Conservation (phyloP, 306 rosid species). For the Sophora flavescens region DNA sequence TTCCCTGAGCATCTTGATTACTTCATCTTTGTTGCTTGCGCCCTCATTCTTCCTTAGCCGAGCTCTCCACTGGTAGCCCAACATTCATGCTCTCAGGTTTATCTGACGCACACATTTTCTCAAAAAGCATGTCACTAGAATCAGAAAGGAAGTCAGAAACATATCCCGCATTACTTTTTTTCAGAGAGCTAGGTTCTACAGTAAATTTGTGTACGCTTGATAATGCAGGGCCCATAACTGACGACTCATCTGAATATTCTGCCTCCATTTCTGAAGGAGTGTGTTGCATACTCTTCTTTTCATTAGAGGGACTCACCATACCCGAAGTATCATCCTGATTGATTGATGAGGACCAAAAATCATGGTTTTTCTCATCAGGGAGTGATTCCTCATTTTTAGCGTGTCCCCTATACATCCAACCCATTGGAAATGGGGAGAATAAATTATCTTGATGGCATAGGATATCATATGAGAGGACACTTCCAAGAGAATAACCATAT, state of each 20-base stretch:
- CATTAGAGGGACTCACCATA: constrained; percentile 46
- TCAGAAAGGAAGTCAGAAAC: constrained; percentile 50
- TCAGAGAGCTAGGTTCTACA: constrained; percentile 40
- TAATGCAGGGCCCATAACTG: constrained; percentile 46
- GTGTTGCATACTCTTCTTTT: constrained; percentile 44
- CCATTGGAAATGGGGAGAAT: constrained; percentile 83
- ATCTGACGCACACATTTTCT: constrained; percentile 42
- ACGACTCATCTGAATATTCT: constrained; percentile 54
- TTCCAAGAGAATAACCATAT: constrained; percentile 97
- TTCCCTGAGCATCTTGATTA: constrained; percentile 68
- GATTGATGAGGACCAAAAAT: constrained; percentile 50
- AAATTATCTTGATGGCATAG: constrained; percentile 94
- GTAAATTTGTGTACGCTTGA: constrained; percentile 52
- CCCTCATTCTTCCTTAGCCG: constrained; percentile 52
- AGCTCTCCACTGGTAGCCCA: constrained; percentile 44
- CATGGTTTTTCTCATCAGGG: constrained; percentile 46
- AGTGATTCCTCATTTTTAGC: constrained; percentile 51
- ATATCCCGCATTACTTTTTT: constrained; percentile 50
- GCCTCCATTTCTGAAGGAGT: constrained; percentile 47
- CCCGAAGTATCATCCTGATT: constrained; percentile 55
- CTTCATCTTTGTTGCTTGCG: constrained; percentile 56
- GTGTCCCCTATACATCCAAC: constrained; percentile 67
- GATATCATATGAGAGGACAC: constrained; percentile 98
- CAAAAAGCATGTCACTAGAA: constrained; percentile 43
- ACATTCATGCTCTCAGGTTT: constrained; percentile 46